Evolutionary conservation across 208 protist genomes (phyloP).

Genomic region (Porcisia hertigi): DNA sequence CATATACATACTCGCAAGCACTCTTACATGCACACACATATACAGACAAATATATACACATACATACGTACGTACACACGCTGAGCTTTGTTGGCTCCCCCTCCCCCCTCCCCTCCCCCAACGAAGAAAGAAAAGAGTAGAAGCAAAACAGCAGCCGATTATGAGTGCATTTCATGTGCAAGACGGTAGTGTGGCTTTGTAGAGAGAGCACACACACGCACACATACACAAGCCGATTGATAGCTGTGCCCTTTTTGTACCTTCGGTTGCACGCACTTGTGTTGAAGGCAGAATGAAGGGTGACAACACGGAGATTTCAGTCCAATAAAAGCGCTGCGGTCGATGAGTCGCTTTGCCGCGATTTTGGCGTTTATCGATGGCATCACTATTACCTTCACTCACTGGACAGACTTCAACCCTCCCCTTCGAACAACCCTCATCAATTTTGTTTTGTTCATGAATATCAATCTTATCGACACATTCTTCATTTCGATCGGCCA

Average conservation of each 20-base stretch:
- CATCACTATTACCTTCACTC: not conserved
- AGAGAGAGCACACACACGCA: too few species aligned
- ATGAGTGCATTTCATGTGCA: not conserved
- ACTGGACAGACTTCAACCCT: not conserved
- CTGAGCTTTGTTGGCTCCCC: not conserved
- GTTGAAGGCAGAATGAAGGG: too few species aligned
- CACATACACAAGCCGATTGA: too few species aligned
- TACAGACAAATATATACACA: too few species aligned
- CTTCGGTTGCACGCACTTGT: not conserved
- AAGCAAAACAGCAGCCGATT: not conserved
- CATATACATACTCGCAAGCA: too few species aligned
- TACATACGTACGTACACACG: not conserved
- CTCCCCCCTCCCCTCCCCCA: too few species aligned
- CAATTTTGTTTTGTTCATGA: not conserved
- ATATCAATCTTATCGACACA: too few species aligned
- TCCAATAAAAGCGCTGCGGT: not conserved
- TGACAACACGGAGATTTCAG: not conserved
- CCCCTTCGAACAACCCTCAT: not conserved
- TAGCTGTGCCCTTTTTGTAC: not conserved
- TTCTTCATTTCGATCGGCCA: not conserved
- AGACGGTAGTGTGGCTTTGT: not conserved
- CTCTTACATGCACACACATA: not conserved
- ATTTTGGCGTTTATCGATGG: not conserved
- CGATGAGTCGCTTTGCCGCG: not conserved
- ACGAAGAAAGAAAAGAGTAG: too few species aligned